Base-by-base conservation (phyloP, 73 alveolate species). In the Stentor coeruleus region DNA sequence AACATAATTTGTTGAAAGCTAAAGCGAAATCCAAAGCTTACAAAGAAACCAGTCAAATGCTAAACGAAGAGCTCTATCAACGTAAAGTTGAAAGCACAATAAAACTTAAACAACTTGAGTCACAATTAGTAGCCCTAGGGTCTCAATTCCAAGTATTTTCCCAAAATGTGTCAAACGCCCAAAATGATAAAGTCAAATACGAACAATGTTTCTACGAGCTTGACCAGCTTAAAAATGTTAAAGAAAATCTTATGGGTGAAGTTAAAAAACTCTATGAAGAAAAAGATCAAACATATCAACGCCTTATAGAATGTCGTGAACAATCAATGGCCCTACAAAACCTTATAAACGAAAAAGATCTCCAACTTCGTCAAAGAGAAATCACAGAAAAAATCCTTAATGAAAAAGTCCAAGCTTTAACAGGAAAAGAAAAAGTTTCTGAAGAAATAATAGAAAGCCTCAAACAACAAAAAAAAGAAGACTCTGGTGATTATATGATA, bases 221-320 rank as follows among this genome's bases (percentile, higher is more conserved):
- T 2, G 79, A 66, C 2, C n/a, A 66, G 33, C 37, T 66, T 14
- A 66, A 66, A 66, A 11, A 26, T 1, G 11, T 40, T 2, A 66
- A 66, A 66, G 79, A 66, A 33, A 15, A 26, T 20, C 14, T 66
- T 20, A 20, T 66, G 37, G 40, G 33, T 28, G 79, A 66, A 66
- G 33, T 66, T 26, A 66, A 66, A 33, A 66, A 66, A 31, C 79
- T 66, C 37, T 31, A 66, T 66, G 79, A 66, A 2, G 79, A 66
- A 66, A 66, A 66, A 66, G 79, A 66, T 40, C 37, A 20, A 33
- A 66, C 37, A 26, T 66, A 66, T 31, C n/a, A 31, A 66, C 36
- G 39, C 1, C 37, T 66, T 66, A 66, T 66, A 14, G 79, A 66
- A 66, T 66, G 79, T 66, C n/a, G 79, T 11, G 79, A 66, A 66